These are phyloP conservation scores for Magnusiomyces sp. DNA, from an alignment of 1,139 yeast species.

Conservation along the genomic window DNA sequence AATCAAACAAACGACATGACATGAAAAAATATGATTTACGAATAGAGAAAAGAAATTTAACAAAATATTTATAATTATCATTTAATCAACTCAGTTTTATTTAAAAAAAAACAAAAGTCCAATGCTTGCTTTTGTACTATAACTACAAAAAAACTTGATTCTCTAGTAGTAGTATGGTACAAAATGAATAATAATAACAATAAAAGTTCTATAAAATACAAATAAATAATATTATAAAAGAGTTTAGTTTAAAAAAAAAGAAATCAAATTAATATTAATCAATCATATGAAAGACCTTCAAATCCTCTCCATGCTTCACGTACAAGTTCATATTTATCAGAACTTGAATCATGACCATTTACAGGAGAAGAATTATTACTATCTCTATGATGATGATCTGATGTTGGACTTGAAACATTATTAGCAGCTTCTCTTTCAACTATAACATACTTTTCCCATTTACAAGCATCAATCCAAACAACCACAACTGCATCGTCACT, in stretches of 20 bases:
- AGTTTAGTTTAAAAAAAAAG: no score
- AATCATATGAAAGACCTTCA: slow-evolving; percentile 26
- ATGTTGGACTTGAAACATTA: slow-evolving; percentile 13
- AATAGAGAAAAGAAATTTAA: no score
- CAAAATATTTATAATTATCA: neutral
- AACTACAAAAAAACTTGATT: no score
- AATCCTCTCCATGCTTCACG: slow-evolving; percentile 75
- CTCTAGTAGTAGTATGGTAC: no score
- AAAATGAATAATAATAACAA: no score
- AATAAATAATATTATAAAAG: no score
- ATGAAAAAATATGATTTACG: no score
- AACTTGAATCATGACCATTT: neutral
- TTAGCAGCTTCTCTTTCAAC: slow-evolving; percentile 37
- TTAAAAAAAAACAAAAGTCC: neutral
- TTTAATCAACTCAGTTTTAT: neutral
- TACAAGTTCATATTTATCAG: slow-evolving; percentile 48
- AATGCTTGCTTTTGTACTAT: no score
- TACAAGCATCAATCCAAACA: slow-evolving; percentile 57
- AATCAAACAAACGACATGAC: no score
- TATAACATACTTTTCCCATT: slow-evolving; percentile 81
- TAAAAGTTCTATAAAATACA: neutral
- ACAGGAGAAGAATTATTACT: slow-evolving; percentile 9
- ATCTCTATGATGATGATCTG: slow-evolving; percentile 5
- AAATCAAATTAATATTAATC: neutral
- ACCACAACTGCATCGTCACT: slow-evolving; percentile 58